phyloP scores from a whole-genome alignment of 225 moss, liverwort and hornwort species.

The Pseudoscleropodium purum region DNA sequence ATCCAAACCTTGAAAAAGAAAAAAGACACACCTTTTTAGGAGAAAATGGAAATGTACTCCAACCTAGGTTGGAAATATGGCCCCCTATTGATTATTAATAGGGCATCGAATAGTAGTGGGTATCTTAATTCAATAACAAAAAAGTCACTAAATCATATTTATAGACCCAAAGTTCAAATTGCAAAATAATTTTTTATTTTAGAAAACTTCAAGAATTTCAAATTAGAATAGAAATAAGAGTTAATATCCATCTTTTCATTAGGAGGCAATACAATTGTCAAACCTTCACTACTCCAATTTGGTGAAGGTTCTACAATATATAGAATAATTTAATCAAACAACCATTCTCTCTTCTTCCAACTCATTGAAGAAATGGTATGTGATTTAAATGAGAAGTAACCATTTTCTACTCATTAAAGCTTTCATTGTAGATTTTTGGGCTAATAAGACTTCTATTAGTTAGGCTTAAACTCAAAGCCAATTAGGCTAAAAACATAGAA shows the following conservation, averaged over 20 bases:
- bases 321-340: background rate
- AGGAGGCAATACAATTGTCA: accelerated
- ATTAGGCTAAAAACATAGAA: accelerated
- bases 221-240: background rate
- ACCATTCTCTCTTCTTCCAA: background rate
- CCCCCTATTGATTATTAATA: no score
- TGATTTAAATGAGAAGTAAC: accelerated
- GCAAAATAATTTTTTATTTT: background rate
- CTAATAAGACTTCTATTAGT: accelerated
- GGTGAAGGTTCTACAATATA: accelerated
- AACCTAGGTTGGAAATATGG: no score
- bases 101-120: no score
- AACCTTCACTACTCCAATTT: accelerated
- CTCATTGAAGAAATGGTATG: background rate
- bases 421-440: background rate
- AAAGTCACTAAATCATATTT: background rate
- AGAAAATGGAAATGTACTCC: no score
- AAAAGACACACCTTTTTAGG: no score
- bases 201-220: background rate
- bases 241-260: background rate
- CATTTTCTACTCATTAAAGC: accelerated
- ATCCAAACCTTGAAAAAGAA: no score
- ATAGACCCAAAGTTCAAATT: background rate
- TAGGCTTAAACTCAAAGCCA: background rate
- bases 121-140: background rate